A percentile compares a stretch with the other conserved stretches of the same genome.
phyloP scores from a whole-genome alignment of 148 eudicot species.

The Vaccinium myrtillus region DNA sequence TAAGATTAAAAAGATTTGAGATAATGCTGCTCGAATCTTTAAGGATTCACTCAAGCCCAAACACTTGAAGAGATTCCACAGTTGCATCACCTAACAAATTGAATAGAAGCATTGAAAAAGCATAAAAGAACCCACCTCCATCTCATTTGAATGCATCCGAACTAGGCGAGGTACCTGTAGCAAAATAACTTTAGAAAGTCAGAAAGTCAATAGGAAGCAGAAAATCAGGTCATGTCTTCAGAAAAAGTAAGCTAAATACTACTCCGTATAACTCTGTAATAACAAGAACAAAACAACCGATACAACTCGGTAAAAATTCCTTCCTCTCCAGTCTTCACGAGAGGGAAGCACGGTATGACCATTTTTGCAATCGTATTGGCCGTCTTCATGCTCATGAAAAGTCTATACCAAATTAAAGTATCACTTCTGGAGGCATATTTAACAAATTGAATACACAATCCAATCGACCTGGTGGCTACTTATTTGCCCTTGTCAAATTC shows the following conservation, averaged over 20 bases:
- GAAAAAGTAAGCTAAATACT: neutral
- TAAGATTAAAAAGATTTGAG: neutral
- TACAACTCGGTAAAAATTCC: too few relatives aligned
- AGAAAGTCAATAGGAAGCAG: constrained; percentile 5
- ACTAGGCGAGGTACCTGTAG: constrained; percentile 87
- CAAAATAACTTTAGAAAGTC: neutral
- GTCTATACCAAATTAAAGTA: neutral
- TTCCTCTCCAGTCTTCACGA: too few relatives aligned
- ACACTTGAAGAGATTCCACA: neutral
- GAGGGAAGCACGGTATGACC: neutral
- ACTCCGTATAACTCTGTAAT: neutral
- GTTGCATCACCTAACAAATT: neutral
- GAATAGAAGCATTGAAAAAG: constrained; percentile 5
- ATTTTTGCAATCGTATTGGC: neutral
- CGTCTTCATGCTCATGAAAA: neutral
- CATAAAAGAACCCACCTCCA: constrained; percentile 66
- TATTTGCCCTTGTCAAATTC: neutral
- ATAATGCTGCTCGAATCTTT: neutral
- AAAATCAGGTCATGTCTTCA: constrained; percentile 4
- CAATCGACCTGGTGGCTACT: neutral
- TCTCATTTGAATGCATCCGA: constrained; percentile 90
- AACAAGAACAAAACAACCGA: neutral
- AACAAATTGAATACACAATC: neutral
- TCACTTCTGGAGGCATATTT: neutral
- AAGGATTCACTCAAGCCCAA: neutral